Evolutionary conservation across 768 basidiomycete species (phyloP), one percentile per base, ranked within the genome.

Genomic region (Boletellus sp.): DNA sequence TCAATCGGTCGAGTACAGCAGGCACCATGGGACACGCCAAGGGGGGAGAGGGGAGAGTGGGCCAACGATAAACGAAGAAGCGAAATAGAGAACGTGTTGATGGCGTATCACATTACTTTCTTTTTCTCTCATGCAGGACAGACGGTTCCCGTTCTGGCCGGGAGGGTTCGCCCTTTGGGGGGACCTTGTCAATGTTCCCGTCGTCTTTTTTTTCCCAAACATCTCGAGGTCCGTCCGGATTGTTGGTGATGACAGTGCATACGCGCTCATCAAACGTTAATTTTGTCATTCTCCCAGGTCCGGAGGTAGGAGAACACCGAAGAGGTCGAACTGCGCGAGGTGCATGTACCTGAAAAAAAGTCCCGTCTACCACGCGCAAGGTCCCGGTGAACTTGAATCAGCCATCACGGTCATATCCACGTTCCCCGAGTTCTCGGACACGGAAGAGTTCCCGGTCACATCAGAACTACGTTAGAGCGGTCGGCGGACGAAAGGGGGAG

Each of bases 141-240:
- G 11, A 28, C 7, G 28, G 11, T 8, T 8, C 28, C 28, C 28
- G 28, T 28, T 28, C 28, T 28, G 4, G n/a, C n/a, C n/a, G n/a
- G n/a, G n/a, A n/a, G n/a, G 7, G 28, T 10, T 28, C 11, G 28
- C 7, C 11, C 28, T 28, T 10, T 28, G 28, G 4, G 11, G 28
- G 11, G 11, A 28, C 28, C 28, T 8, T 28, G 3, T 39, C 8
- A 28, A 38, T 4, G 31, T 35, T 47, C 42, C 37, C 8, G 33
- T 32, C 17, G 41, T n/a, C 22, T 38, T 20, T 42, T 20, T 42
- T 40, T 23, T 42, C 31, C 19, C 23, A 51, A 43, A 28, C 40
- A 17, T 33, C 36, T 7, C 45, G 45, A 52, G 53, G 50, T 56
- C 54, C 58, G 58, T 13, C 58, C 48, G 51, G 23, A n/a, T n/a